Conservation (phyloP, 148 eudicot species). For the Beta vulgaris region DNA sequence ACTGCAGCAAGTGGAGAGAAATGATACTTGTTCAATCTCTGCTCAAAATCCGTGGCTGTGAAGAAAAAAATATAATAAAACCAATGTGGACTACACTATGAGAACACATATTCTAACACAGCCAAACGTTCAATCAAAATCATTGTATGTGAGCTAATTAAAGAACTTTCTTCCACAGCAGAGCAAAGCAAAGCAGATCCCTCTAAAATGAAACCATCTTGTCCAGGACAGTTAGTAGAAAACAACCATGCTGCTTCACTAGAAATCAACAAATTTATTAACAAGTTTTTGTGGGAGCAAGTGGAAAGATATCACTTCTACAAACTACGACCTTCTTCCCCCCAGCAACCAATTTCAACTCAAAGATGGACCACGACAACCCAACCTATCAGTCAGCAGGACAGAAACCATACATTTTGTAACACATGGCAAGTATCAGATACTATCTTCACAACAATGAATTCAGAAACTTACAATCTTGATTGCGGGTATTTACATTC, state of each 20-base stretch:
- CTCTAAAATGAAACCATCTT: neutral
- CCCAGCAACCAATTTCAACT: too few species aligned
- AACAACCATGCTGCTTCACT: neutral
- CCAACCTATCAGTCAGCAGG: neutral
- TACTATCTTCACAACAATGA: neutral
- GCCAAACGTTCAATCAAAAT: neutral
- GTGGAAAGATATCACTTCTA: neutral
- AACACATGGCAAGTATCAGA: neutral
- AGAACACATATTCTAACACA: neutral
- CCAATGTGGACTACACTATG: too few species aligned
- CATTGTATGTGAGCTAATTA: neutral
- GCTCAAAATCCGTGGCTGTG: neutral
- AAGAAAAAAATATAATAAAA: too few species aligned
- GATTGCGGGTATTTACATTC: constrained; percentile 31
- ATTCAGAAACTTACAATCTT: constrained; percentile 64
- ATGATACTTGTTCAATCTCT: neutral
- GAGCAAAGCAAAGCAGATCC: neutral
- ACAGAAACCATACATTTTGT: neutral
- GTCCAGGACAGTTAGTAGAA: neutral
- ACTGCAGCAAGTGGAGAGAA: neutral
- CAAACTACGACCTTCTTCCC: neutral
- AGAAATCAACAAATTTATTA: neutral
- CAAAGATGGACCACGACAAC: too few species aligned
- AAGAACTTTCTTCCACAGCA: neutral
- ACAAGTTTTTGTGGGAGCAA: neutral